Evolutionary conservation across 2,329 filamentous ascomycete genomes (phyloP), one percentile per base, ranked within the genome.

Genomic region (Pseudogymnoascus sp.): DNA sequence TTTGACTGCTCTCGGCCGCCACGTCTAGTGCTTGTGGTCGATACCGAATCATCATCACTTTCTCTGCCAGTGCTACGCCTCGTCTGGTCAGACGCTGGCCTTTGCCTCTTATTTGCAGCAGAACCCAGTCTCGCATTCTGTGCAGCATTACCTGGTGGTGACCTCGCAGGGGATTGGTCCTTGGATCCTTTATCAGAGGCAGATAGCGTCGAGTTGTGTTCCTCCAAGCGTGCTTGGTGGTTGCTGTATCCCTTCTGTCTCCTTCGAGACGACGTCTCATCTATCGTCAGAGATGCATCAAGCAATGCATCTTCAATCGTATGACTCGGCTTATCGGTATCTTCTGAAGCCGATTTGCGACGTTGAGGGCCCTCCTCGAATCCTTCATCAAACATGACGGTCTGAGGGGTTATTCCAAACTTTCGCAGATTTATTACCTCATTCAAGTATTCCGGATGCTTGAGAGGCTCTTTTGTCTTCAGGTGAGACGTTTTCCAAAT

Each of bases 281-380:
- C 88, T 64, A 94, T 91, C 0, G 89, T 91, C 76, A 90, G 92
- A 1, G 91, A 95, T 6, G 94, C 94, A 73, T 97, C 94, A 30
- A 96, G 79, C 14, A 97, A 78, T 5, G 94, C 94, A 74, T 97
- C 93, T 3, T 90, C 85, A 66, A 97, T 94, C 0, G 91, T 96
- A 66, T 90, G 89, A 4, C 84, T 82, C 8, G 74, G 77, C 62
- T 71, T 78, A 62, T 62, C 72, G 64, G 38, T 62, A 62, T 72
- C 61, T 60, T 71, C 70, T 9, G 74, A 64, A 14, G 75, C 73
- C 41, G 70, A 66, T 63, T 75, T 68, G 65, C 70, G 69, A 11
- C 68, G 61, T 1, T 73, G 70, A 50, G 75, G 74, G 20, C 77
- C 78, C 8, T 84, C 74, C 7, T 83, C 77, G 39, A 80, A 80